Conservation (phyloP, 768 basidiomycete species). For the Rhodotorula diobovata region DNA sequence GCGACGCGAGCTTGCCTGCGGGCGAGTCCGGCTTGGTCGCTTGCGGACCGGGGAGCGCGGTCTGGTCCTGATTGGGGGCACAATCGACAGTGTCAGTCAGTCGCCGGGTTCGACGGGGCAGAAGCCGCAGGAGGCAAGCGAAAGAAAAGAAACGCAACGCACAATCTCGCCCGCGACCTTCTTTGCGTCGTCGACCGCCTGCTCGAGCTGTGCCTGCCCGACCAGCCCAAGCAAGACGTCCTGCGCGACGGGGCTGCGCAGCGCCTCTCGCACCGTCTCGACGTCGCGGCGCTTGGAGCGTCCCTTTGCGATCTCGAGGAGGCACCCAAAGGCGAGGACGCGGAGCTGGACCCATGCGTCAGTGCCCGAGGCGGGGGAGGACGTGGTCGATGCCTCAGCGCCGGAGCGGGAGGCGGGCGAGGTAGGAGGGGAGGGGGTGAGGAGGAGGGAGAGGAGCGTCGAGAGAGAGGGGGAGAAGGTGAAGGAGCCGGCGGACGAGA, state of each 20-base stretch:
- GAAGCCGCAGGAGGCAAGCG: background rate
- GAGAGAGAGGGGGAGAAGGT: constrained; percentile 28
- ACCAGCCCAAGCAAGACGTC: constrained; percentile 16
- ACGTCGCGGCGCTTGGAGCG: constrained; percentile 26
- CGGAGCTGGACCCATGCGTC: constrained; percentile 24
- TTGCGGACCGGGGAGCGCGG: constrained; percentile 4
- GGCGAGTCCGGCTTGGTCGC: constrained; percentile 6
- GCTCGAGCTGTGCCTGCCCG: background rate
- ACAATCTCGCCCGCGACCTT: constrained; percentile 18
- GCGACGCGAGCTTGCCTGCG: constrained; percentile 40
- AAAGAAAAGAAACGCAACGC: background rate
- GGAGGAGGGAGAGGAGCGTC: constrained; percentile 29
- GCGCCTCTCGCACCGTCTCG: constrained; percentile 8
- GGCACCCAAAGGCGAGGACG: constrained; percentile 30
- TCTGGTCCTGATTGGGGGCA: constrained; percentile 36
- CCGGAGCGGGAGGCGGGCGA: background rate
- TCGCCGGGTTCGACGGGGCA: background rate
- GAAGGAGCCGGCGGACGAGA: constrained; percentile 9
- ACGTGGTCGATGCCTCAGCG: background rate
- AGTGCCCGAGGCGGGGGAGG: background rate
- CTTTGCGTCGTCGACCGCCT: background rate
- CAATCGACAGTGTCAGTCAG: background rate
- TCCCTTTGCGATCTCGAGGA: constrained; percentile 34
- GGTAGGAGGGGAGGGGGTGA: constrained; percentile 3
- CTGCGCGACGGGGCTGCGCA: constrained; percentile 14